Percentiles rank a stretch among this genome's conserved stretches.
These are phyloP conservation scores for Metschnikowia corniflorae DNA, from an alignment of 805 yeast genomes.

Conservation along the genomic window DNA sequence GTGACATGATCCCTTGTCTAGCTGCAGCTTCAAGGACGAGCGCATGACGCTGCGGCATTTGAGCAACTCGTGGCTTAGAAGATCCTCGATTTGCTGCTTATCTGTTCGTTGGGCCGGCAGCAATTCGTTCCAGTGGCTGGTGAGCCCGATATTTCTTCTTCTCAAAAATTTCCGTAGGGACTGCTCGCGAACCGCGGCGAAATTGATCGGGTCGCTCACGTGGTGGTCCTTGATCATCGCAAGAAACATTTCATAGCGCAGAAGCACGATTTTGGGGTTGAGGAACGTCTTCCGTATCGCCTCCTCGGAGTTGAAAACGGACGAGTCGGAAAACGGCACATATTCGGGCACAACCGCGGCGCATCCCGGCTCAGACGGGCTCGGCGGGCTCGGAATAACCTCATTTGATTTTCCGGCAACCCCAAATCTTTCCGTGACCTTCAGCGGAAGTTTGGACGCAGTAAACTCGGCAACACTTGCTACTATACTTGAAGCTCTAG, in stretches of 20 bases:
- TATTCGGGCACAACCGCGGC: slow-evolving; percentile 8
- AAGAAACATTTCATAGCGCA: slow-evolving; percentile 31
- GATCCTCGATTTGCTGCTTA: slow-evolving; percentile 22
- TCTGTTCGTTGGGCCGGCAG: slow-evolving; percentile 6
- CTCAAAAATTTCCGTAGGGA: slow-evolving; percentile 28
- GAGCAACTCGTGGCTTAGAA: slow-evolving; percentile 29
- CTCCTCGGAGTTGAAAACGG: slow-evolving; percentile 24
- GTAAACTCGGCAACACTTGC: slow-evolving; percentile 9
- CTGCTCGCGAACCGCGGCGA: slow-evolving; percentile 32
- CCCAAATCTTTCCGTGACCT: slow-evolving; percentile 11
- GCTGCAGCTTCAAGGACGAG: slow-evolving; percentile 3
- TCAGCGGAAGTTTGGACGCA: slow-evolving; percentile 39
- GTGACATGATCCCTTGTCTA: slow-evolving; percentile 2
- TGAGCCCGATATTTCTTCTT: slow-evolving; percentile 6
- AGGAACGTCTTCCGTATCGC: slow-evolving; percentile 20
- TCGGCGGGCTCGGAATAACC: too few relatives aligned
- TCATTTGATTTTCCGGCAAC: too few relatives aligned
- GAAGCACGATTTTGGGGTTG: slow-evolving; percentile 28
- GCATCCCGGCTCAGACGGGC: too few relatives aligned
- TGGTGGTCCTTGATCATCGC: slow-evolving; percentile 30
- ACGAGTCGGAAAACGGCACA: slow-evolving; percentile 9
- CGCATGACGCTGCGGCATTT: slow-evolving; percentile 24
- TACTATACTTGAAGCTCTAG: slow-evolving; percentile 1
- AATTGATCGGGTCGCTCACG: slow-evolving; percentile 35
- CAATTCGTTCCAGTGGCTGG: slow-evolving; percentile 3